Conservation (phyloP, 164 flowering plant genomes). For the Tetrastigma voinierianum region DNA sequence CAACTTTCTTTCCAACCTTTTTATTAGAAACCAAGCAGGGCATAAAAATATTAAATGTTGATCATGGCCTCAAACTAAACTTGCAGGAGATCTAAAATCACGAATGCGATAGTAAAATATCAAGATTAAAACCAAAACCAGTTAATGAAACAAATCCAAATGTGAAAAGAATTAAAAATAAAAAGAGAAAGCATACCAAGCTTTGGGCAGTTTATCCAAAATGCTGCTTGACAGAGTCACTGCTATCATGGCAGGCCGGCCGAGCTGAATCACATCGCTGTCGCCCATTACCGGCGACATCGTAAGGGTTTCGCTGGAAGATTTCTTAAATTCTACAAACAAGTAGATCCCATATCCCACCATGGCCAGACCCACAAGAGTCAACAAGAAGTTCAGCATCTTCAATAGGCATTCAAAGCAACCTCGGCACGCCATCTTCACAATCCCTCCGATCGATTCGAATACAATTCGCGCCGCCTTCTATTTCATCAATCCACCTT, state of each 20-base stretch:
- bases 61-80: too few species aligned
- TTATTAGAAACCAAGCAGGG: too few species aligned
- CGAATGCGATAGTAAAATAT: too few species aligned
- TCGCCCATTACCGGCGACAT: constrained; percentile 17
- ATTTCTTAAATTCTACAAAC: constrained; percentile 47
- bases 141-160: too few species aligned
- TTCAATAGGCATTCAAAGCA: constrained; percentile 55
- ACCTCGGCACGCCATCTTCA: constrained; percentile 44
- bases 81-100: too few species aligned
- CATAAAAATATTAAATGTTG: too few species aligned
- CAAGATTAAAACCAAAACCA: too few species aligned
- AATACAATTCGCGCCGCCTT: constrained; percentile 4
- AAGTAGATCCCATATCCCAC: constrained; percentile 79
- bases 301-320: constrained; percentile 5
- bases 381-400: constrained; percentile 64
- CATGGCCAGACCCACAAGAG: constrained; percentile 67
- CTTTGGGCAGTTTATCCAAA: constrained; percentile 58
- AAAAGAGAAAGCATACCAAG: constrained; percentile 46
- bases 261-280: constrained; percentile 38
- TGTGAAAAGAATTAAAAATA: too few species aligned
- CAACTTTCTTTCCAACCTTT: too few species aligned
- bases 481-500: constrained; percentile 16
- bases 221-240: constrained; percentile 46
- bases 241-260: constrained; percentile 61
- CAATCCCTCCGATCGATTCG: constrained; percentile 6